These are phyloP conservation scores for Alternaria sp. DNA, from an alignment of 2,329 filamentous ascomycete species.

Conservation along the genomic window DNA sequence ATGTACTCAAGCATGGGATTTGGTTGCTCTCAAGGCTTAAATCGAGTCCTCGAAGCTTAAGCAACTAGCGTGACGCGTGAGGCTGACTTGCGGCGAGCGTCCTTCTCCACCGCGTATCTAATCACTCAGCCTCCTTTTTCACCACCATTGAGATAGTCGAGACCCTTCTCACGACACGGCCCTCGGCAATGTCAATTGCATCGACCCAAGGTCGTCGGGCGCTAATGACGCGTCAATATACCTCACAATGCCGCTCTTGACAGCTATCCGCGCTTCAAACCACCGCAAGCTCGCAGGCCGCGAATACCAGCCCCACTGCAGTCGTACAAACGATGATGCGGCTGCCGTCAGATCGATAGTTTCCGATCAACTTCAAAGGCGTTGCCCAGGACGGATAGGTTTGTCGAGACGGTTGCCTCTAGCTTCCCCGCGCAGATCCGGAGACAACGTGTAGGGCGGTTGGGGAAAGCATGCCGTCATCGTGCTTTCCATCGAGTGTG, in stretches of 20 bases:
- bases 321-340: background rate
- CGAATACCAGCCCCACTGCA: background rate
- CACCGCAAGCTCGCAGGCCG: background rate
- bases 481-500: conserved; percentile 16
- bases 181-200: background rate
- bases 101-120: background rate
- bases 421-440: conserved; percentile 23
- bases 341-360: background rate
- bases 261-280: background rate
- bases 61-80: background rate
- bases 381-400: conserved; percentile 1
- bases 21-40: background rate
- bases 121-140: background rate
- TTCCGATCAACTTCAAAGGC: background rate
- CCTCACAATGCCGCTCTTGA: background rate
- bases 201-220: background rate
- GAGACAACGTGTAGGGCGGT: conserved; percentile 22
- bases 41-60: background rate
- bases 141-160: background rate
- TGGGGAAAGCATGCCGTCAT: conserved; percentile 26
- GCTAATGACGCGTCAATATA: background rate
- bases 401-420: conserved; percentile 10
- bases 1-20: background rate
- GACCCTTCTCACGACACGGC: background rate
- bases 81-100: background rate